phyloP scores from a whole-genome alignment of 2,329 filamentous ascomycete species.

The Dothidotthia symphoricarpi region DNA sequence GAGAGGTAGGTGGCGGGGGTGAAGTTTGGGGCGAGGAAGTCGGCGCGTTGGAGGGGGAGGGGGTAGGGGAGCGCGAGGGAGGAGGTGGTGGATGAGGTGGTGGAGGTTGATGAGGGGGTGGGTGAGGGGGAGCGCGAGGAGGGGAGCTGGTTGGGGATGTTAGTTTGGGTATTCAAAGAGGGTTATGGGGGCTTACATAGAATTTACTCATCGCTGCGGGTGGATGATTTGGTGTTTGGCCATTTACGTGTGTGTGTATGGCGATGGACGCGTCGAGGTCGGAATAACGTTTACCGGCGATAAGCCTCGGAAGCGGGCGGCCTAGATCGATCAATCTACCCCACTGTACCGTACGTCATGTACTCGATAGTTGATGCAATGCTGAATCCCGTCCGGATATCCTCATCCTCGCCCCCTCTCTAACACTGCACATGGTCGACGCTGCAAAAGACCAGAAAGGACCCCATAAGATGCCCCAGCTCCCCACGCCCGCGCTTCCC shows the following conservation, averaged over 20 bases:
- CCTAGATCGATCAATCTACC: too few relatives aligned
- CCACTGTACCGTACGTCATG: too few relatives aligned
- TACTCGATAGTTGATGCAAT: too few relatives aligned
- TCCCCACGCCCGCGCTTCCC: conserved; percentile 51
- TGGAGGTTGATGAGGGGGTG: conserved; percentile 6
- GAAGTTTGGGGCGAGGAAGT: conserved; percentile 76
- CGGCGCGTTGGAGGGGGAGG: conserved; percentile 72
- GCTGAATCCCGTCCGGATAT: too few relatives aligned
- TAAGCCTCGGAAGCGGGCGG: too few relatives aligned
- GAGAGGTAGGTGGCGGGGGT: conserved; percentile 80
- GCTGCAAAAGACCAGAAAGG: not conserved
- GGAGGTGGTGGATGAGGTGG: conserved; percentile 8
- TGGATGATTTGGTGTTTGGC: too few relatives aligned
- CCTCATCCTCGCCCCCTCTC: too few relatives aligned
- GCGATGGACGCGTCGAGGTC: too few relatives aligned
- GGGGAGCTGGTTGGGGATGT: conserved; percentile 1
- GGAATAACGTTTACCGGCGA: too few relatives aligned
- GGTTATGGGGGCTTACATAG: conserved; percentile 40
- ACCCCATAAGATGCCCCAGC: conserved; percentile 29
- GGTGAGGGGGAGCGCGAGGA: conserved; percentile 16
- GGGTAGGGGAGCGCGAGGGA: conserved; percentile 83
- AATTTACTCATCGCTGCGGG: conserved; percentile 49
- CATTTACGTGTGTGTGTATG: too few relatives aligned
- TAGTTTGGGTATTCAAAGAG: not conserved
- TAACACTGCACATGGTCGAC: too few relatives aligned